These are phyloP conservation scores for Pholiota conissans DNA, from an alignment of 768 basidiomycete genomes.

Conservation along the genomic window DNA sequence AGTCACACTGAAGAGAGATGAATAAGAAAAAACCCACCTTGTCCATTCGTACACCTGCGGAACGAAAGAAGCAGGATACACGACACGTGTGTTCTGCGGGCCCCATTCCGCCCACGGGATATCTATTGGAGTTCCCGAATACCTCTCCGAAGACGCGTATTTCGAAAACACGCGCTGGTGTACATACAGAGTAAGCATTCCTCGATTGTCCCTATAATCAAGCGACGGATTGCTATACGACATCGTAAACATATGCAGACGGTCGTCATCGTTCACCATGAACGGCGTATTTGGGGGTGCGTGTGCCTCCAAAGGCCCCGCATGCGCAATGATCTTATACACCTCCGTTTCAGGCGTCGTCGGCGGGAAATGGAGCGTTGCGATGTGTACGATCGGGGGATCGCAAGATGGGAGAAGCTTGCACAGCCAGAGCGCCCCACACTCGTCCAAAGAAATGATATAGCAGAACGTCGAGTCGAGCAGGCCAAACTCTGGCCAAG, in stretches of 20 bases:
- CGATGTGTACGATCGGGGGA: not conserved
- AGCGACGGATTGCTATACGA: not conserved
- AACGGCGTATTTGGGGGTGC: not conserved
- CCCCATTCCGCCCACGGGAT: not conserved
- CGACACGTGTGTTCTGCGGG: not conserved
- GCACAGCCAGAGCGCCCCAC: not conserved
- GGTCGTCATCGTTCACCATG: not conserved
- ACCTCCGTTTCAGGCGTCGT: not conserved
- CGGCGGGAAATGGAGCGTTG: not conserved
- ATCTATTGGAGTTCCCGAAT: not conserved
- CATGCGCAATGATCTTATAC: not conserved
- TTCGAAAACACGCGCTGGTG: not conserved
- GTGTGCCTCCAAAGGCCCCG: not conserved
- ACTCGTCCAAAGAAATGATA: not conserved
- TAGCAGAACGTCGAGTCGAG: not conserved
- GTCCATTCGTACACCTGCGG: not conserved
- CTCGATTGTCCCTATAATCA: too few relatives aligned
- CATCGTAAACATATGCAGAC: constrained; percentile 1
- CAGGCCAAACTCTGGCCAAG: not conserved
- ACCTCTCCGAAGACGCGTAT: too few relatives aligned
- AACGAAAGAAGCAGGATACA: not conserved
- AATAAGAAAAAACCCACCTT: not conserved
- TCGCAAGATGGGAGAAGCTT: not conserved
- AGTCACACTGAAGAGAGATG: not conserved
- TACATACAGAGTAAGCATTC: not conserved